Evolutionary conservation across 2,329 filamentous ascomycete genomes (phyloP), one percentile per base, ranked within the genome.

Genomic region (Fusarium acutatum): DNA sequence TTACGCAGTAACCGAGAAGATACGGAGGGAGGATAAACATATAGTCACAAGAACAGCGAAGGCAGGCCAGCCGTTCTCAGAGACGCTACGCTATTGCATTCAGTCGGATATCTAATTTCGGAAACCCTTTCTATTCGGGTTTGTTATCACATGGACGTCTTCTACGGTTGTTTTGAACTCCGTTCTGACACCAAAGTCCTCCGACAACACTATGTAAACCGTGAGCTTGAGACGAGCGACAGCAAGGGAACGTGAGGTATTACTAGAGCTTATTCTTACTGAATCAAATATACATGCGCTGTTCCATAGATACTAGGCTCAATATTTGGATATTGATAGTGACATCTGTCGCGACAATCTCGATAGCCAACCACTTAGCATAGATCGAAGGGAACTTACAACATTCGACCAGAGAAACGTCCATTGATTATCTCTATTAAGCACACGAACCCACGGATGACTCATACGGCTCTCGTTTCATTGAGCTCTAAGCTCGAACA

Each of bases 221-320:
- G 18, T 10, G 3, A 20, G 30, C 30, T 12, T 14, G 17, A 15
- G 9, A 34, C 9, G 6, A 26, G 22, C 12, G 9, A 12, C 9
- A 20, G 2, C 1, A 26, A 8, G 6, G 13, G n/a, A 6, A 20
- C 11, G 12, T 8, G 9, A 26, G 9, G 13, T 20, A 22, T 11
- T 15, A 0, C 7, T 30, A 15, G 14, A 30, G 2, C 7, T 9
- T 52, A 0, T 22, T 10, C 13, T 9, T 12, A 12, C 6, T 7
- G 10, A 53, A 12, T 17, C 7, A 20, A 1, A 20, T 15, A 35
- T 6, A 0, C 3, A 8, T 22, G 3, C 1, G 4, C 7, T 26
- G 17, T 4, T 26, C 7, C 18, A 2, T 22, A 7, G 7, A 26
- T 14, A 24, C 3, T 5, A 22, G n/a, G 34, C 5, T 28, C 7